A percentile compares a stretch with the other conserved stretches of the same genome.
Conservation (phyloP, 108 stramenopile genomes). For the Cyclotella kingstonii region DNA sequence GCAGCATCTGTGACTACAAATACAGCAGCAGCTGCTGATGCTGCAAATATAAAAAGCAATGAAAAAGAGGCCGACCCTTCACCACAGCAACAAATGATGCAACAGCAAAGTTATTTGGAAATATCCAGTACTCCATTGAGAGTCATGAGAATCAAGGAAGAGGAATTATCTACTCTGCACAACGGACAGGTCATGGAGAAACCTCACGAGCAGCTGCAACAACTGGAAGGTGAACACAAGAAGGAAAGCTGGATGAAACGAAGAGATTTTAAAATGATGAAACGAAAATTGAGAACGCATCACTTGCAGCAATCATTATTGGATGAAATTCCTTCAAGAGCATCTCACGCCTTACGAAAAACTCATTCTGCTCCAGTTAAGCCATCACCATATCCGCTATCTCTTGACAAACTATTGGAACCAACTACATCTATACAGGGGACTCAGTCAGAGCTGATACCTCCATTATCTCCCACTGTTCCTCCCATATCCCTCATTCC, state of each 20-base stretch:
- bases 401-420: neutral
- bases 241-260: neutral
- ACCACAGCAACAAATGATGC: too few relatives aligned
- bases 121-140: neutral
- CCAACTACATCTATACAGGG: too few relatives aligned
- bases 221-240: neutral
- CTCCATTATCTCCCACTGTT: neutral
- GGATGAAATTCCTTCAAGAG: neutral
- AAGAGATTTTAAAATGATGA: slow-evolving; percentile 3
- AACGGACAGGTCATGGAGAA: too few relatives aligned
- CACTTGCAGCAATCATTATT: neutral
- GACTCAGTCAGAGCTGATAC: neutral
- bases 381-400: slow-evolving; percentile 5
- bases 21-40: neutral
- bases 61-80: neutral
- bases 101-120: too few relatives aligned
- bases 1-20: neutral
- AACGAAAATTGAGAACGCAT: slow-evolving; percentile 7
- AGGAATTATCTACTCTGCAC: too few relatives aligned
- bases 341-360: slow-evolving; percentile 4
- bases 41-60: neutral
- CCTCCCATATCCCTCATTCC: neutral
- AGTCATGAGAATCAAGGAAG: neutral
- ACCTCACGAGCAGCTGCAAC: neutral
- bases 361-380: slow-evolving; percentile 15